Base-by-base conservation (phyloP, 169 alveolate genomes). In the Plasmodium falciparum region DNA sequence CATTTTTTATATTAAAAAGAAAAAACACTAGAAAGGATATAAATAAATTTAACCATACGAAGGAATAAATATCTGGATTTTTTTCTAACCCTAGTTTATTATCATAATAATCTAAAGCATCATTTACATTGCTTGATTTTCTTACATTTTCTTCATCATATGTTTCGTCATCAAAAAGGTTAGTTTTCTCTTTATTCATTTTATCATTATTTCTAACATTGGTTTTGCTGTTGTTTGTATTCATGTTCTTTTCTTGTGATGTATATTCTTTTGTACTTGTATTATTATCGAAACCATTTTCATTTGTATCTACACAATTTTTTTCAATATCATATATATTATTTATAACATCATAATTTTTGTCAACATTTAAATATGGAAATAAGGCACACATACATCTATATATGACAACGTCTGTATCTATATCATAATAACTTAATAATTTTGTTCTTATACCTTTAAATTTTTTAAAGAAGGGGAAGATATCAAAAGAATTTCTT, bases 301-400 rank as follows among this genome's bases (percentile, higher is more conserved):
- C 24, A 5, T 22, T 12, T 13, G 24, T 11, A 7, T 56, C 54
- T 1, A 24, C 7, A 3, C 13, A 49, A 52, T 69, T 54, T 49
- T 59, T 54, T 15, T 83, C 91, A 15, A 83, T 69, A 62, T 83
- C 91, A 47, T 56, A 26, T 15, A 70, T 54, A 73, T 63, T 29
- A 20, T 63, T 63, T 20, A 70, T 20, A 26, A 7, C 70, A 15
- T 83, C 83, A 49, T 54, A 83, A 29, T 29, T 56, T 72, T 58
- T 83, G 11, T 83, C 83, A 24, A 83, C 91, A 22, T 83, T 56
- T 24, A 69, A 66, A 39, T 83, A 83, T 4, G 91, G 91, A 12
- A 83, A 15, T 45, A 83, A 22, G 12, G 91, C 91, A 63, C 91
- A 83, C 91, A 83, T 83, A 24, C 76, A 83, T 49, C 91, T 69